Evolutionary conservation across 345 rosid species (phyloP).

Genomic region (Boechera retrofracta): DNA sequence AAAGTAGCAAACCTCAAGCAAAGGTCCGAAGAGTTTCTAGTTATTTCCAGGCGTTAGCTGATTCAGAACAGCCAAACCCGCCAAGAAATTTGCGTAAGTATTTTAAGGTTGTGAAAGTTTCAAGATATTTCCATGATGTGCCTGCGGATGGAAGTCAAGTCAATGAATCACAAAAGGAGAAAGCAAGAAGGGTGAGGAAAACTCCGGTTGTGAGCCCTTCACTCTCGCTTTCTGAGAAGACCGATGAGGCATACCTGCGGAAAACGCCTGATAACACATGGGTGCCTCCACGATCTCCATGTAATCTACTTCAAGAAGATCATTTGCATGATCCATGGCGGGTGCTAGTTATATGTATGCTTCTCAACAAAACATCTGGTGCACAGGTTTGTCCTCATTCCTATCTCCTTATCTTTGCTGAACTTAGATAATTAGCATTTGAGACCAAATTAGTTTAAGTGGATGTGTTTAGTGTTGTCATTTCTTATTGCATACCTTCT

Average conservation of each 20-base stretch:
- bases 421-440: background rate
- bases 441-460: slow-evolving; percentile 15
- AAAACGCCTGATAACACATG: slow-evolving; percentile 54
- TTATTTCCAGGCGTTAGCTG: slow-evolving; percentile 33
- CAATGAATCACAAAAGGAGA: slow-evolving; percentile 16
- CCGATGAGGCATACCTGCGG: slow-evolving; percentile 62
- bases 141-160: slow-evolving; percentile 9
- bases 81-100: slow-evolving; percentile 1
- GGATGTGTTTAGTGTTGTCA: slow-evolving; percentile 8
- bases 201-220: slow-evolving; percentile 33
- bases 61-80: slow-evolving; percentile 28
- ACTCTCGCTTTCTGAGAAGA: slow-evolving; percentile 50
- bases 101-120: slow-evolving; percentile 38
- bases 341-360: slow-evolving; percentile 73
- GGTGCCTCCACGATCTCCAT: slow-evolving; percentile 61
- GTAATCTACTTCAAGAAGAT: slow-evolving; percentile 63
- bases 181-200: slow-evolving; percentile 34
- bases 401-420: background rate
- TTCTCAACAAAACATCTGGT: slow-evolving; percentile 70
- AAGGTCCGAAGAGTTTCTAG: slow-evolving; percentile 48
- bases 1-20: slow-evolving; percentile 15
- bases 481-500: slow-evolving; percentile 7
- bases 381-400: slow-evolving; percentile 51
- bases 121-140: slow-evolving; percentile 46
- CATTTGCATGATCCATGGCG: slow-evolving; percentile 73